Percentiles rank a stretch among this genome's conserved stretches.
Conservation (phyloP, 164 flowering plant species). For the Umbellularia californica region DNA sequence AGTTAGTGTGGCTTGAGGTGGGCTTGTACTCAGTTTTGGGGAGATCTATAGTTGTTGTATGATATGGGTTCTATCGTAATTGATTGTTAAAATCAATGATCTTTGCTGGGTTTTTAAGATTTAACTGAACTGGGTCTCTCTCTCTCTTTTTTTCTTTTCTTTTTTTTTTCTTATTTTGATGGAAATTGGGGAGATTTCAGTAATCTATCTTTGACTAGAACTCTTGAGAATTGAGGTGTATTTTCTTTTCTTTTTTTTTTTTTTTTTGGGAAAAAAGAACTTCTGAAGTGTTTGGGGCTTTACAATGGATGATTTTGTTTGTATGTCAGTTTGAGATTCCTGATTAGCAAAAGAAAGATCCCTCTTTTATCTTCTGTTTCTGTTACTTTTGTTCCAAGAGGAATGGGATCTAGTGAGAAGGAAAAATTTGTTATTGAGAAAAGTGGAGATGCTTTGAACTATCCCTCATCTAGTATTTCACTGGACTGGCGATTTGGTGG, state of each 20-base stretch:
- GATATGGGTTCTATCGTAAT: neutral
- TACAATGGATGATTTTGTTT: too few species aligned
- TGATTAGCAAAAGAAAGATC: neutral
- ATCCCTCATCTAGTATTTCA: conserved; percentile 30
- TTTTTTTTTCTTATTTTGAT: neutral
- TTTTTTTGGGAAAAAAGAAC: neutral
- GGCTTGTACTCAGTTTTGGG: neutral
- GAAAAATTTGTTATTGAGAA: conserved; percentile 42
- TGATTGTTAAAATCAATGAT: neutral
- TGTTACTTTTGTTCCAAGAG: conserved; percentile 8
- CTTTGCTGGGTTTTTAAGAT: neutral
- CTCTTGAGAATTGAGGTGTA: neutral
- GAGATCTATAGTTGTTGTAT: neutral
- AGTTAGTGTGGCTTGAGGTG: neutral
- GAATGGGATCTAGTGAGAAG: conserved; percentile 48
- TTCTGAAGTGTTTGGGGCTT: neutral
- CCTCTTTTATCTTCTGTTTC: conserved; percentile 8
- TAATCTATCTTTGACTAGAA: conserved; percentile 4
- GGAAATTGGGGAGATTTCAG: conserved; percentile 7
- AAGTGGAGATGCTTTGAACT: conserved; percentile 33
- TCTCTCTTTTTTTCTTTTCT: neutral
- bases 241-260: neutral
- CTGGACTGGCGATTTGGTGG: conserved; percentile 55
- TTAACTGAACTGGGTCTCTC: conserved; percentile 12
- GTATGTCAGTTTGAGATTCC: neutral